Conservation (phyloP, 2,329 filamentous ascomycete genomes). For the Neonectria punicea region DNA sequence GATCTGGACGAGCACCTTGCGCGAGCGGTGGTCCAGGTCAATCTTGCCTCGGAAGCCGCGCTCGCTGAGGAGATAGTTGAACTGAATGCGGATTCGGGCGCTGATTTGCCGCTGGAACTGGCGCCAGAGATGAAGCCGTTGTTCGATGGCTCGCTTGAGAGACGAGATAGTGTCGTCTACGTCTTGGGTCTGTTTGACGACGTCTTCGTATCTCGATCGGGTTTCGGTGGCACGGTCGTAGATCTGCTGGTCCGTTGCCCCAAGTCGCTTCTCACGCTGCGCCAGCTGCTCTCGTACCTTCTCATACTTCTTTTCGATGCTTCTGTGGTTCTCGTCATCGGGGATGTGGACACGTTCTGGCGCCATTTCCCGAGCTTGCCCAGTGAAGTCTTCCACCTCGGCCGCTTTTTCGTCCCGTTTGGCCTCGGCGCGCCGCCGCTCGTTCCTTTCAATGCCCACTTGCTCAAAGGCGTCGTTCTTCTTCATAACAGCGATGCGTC, state of each 20-base stretch:
- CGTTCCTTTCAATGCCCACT: constrained; percentile 59
- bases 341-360: constrained; percentile 69
- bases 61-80: constrained; percentile 89
- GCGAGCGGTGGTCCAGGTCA: constrained; percentile 78
- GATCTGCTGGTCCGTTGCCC: constrained; percentile 74
- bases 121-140: constrained; percentile 80
- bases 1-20: constrained; percentile 80
- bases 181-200: constrained; percentile 54
- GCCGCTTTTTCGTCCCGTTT: constrained; percentile 59
- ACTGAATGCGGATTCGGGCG: constrained; percentile 84
- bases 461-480: constrained; percentile 70
- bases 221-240: constrained; percentile 58
- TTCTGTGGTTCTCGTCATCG: constrained; percentile 69
- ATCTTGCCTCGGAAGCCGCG: constrained; percentile 88
- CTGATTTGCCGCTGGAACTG: constrained; percentile 88
- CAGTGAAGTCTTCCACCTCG: constrained; percentile 63
- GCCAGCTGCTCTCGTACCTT: constrained; percentile 68
- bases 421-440: constrained; percentile 56
- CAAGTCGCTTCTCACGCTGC: constrained; percentile 65
- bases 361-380: constrained; percentile 64
- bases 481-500: constrained; percentile 64
- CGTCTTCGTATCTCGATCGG: constrained; percentile 55
- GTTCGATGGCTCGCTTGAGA: constrained; percentile 69
- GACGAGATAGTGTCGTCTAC: constrained; percentile 53
- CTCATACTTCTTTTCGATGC: constrained; percentile 64